These are phyloP conservation scores for Tolypocladium endophyticum DNA, from an alignment of 2,329 filamentous ascomycete species.

Conservation along the genomic window DNA sequence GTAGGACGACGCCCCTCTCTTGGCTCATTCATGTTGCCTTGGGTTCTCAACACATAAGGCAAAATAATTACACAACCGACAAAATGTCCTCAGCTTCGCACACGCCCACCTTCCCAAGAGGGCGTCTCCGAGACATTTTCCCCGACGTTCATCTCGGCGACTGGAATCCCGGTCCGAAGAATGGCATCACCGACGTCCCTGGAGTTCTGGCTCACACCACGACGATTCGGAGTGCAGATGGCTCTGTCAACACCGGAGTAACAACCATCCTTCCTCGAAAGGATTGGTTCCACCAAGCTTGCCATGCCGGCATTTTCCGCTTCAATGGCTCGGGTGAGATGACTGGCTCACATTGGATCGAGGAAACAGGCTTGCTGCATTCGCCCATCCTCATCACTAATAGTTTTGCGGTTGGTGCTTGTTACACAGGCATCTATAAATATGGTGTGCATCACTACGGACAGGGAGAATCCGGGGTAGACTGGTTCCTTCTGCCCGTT, in stretches of 20 bases:
- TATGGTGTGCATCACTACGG: slow-evolving; percentile 37
- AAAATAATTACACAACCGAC: neutral
- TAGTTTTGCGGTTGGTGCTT: slow-evolving; percentile 44
- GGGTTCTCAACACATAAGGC: neutral
- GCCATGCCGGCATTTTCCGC: neutral
- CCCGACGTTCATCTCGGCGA: neutral
- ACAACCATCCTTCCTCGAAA: neutral
- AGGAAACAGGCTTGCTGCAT: slow-evolving; percentile 48
- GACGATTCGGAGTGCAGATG: neutral
- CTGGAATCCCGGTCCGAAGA: neutral
- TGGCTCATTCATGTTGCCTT: neutral
- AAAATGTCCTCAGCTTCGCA: neutral
- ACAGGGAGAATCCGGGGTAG: slow-evolving; percentile 30
- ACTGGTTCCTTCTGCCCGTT: slow-evolving; percentile 45
- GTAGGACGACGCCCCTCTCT: neutral
- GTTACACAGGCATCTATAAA: slow-evolving; percentile 47
- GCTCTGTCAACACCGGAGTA: neutral
- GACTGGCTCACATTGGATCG: slow-evolving; percentile 50
- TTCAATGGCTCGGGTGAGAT: slow-evolving; percentile 54
- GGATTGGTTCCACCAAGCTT: neutral
- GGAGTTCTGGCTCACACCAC: neutral
- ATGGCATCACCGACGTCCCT: neutral
- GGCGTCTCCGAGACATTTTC: neutral
- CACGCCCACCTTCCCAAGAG: neutral
- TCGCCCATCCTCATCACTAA: slow-evolving; percentile 52